phyloP scores from a whole-genome alignment of 2,329 filamentous ascomycete genomes.

The Endoconidiophora laricicola region DNA sequence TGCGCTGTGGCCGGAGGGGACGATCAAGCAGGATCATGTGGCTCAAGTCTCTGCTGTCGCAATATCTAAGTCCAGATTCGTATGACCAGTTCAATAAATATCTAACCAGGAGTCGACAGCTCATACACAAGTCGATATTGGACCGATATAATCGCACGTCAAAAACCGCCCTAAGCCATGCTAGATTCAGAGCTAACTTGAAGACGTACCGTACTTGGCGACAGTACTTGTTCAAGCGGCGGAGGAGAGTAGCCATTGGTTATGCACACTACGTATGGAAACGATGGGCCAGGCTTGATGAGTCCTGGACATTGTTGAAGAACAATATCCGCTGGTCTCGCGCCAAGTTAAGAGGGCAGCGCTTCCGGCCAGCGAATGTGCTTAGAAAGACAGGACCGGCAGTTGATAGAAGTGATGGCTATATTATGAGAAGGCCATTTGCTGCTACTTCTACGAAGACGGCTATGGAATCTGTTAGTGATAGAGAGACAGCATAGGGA shows the following conservation, averaged over 20 bases:
- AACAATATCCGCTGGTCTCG: constrained; percentile 7
- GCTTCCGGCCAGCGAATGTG: neutral
- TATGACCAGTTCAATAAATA: neutral
- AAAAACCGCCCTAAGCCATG: no score
- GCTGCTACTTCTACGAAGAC: no score
- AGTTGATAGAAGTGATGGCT: neutral
- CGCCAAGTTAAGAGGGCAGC: neutral
- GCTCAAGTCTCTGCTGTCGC: constrained; percentile 17
- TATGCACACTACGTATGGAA: constrained; percentile 7
- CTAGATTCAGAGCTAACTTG: no score
- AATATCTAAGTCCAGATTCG: neutral
- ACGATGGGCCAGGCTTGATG: neutral
- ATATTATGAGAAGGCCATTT: no score
- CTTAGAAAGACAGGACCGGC: neutral
- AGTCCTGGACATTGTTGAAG: constrained; percentile 10
- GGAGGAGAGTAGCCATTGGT: constrained; percentile 1
- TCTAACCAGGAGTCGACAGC: neutral
- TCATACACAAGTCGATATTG: no score
- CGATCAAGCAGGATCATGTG: constrained; percentile 19
- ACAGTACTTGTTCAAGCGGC: neutral
- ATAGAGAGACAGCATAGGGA: no score
- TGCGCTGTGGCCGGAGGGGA: constrained; percentile 21
- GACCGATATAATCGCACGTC: no score
- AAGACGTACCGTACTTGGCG: neutral
- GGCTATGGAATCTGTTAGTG: no score